Percentiles rank a stretch among this genome's conserved stretches.
Evolutionary conservation across 148 eudicot genomes (phyloP).

Genomic region (Dysphania ambrosioides): DNA sequence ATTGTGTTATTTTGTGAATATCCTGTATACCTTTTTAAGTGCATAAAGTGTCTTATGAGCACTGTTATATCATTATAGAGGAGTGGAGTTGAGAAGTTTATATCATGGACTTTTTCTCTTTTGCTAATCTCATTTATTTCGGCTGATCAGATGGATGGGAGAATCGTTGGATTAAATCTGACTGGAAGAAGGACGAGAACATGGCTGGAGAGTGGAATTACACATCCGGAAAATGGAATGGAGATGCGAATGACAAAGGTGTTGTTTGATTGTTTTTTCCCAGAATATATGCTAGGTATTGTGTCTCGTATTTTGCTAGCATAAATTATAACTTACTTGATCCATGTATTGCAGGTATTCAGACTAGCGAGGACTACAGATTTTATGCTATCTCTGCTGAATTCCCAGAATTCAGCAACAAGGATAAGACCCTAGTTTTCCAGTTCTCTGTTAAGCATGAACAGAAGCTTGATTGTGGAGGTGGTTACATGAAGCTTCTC

Average conservation of each 20-base stretch:
- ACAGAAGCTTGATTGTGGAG: slow-evolving; percentile 98
- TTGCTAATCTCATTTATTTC: slow-evolving; percentile 13
- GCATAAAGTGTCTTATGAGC: neutral
- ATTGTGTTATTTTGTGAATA: too few relatives aligned
- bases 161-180: slow-evolving; percentile 86
- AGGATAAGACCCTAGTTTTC: slow-evolving; percentile 85
- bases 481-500: slow-evolving; percentile 98
- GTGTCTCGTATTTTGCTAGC: neutral
- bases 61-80: neutral
- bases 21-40: neutral
- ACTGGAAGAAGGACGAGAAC: slow-evolving; percentile 92
- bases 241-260: slow-evolving; percentile 86
- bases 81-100: neutral
- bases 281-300: neutral
- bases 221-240: slow-evolving; percentile 96
- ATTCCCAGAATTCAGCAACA: slow-evolving; percentile 93
- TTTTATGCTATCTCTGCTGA: slow-evolving; percentile 94
- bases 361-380: slow-evolving; percentile 90
- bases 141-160: slow-evolving; percentile 77
- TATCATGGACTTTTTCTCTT: neutral
- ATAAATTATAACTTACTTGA: slow-evolving; percentile 1
- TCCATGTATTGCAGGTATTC: slow-evolving; percentile 52
- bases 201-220: slow-evolving; percentile 98
- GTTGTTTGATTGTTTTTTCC: neutral
- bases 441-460: slow-evolving; percentile 97